Evolutionary conservation across 2,329 filamentous ascomycete genomes (phyloP).

Genomic region (Epicoccum nigrum): DNA sequence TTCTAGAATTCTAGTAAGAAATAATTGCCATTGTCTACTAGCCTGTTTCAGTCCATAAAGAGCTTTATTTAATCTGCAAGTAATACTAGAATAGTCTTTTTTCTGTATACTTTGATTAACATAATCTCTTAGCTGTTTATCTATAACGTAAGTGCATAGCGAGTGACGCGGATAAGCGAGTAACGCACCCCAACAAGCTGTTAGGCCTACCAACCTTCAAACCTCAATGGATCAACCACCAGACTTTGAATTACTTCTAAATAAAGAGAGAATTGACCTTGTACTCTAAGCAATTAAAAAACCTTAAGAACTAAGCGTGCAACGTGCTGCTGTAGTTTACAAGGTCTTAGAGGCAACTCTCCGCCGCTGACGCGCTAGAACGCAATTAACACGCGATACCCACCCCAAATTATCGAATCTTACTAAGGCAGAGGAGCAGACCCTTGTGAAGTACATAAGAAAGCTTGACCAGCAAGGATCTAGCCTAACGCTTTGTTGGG

Average conservation of each 20-base stretch:
- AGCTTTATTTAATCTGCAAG: too few relatives aligned
- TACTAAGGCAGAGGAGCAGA: constrained; percentile 11
- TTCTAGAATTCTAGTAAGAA: too few relatives aligned
- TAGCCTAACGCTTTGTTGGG: constrained; percentile 10
- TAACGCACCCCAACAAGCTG: too few relatives aligned
- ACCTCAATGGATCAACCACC: neutral
- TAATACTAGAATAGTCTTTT: too few relatives aligned
- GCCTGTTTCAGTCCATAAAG: too few relatives aligned
- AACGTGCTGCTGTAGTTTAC: neutral
- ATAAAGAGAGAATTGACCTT: neutral
- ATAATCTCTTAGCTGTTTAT: neutral
- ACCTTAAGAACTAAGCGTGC: neutral
- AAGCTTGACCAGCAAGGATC: constrained; percentile 10
- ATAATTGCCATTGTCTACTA: too few relatives aligned
- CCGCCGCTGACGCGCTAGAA: constrained; percentile 2
- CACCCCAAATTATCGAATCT: constrained; percentile 12
- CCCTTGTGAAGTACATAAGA: constrained; percentile 9
- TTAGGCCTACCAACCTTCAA: too few relatives aligned
- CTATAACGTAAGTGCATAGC: too few relatives aligned
- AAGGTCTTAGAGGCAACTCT: constrained; percentile 9
- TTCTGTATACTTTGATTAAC: too few relatives aligned
- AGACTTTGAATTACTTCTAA: neutral
- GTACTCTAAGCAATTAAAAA: neutral
- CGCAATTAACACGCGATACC: constrained; percentile 11
- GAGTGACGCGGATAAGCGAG: too few relatives aligned